Percentiles rank a stretch among this genome's conserved stretches.
These are phyloP conservation scores for Alternaria longipes DNA, from an alignment of 2,329 filamentous ascomycete genomes.

Conservation along the genomic window DNA sequence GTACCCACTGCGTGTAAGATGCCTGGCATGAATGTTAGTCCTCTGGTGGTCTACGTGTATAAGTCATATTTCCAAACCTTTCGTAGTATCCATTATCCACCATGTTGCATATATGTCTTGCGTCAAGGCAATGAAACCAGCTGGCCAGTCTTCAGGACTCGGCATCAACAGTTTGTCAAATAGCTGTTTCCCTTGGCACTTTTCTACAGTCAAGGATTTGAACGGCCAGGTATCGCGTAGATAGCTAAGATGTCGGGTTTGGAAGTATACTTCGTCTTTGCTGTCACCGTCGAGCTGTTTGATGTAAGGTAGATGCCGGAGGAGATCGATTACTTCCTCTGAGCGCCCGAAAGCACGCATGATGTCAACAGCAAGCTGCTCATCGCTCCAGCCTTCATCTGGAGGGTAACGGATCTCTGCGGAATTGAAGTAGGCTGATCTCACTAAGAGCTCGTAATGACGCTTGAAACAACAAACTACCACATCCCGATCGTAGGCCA, in stretches of 20 bases:
- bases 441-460: no score
- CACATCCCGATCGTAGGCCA: no score
- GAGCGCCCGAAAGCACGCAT: slow-evolving; percentile 12
- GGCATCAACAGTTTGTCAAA: slow-evolving; percentile 9
- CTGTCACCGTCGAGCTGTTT: neutral
- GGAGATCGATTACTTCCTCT: slow-evolving; percentile 17
- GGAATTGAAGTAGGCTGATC: no score
- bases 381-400: no score
- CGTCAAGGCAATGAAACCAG: slow-evolving; percentile 11
- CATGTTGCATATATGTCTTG: slow-evolving; percentile 10
- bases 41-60: no score
- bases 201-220: slow-evolving; percentile 4
- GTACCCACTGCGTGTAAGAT: no score
- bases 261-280: slow-evolving; percentile 13
- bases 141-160: slow-evolving; percentile 5
- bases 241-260: slow-evolving; percentile 10
- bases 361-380: no score
- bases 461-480: no score
- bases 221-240: slow-evolving; percentile 12
- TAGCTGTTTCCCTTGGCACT: neutral
- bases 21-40: no score
- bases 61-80: slow-evolving; percentile 9
- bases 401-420: no score
- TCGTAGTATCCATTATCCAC: slow-evolving; percentile 11
- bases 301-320: slow-evolving; percentile 18